Percentiles rank a stretch among this genome's conserved stretches.
Evolutionary conservation across 805 yeast genomes (phyloP).

Genomic region (Candida nitratophila): DNA sequence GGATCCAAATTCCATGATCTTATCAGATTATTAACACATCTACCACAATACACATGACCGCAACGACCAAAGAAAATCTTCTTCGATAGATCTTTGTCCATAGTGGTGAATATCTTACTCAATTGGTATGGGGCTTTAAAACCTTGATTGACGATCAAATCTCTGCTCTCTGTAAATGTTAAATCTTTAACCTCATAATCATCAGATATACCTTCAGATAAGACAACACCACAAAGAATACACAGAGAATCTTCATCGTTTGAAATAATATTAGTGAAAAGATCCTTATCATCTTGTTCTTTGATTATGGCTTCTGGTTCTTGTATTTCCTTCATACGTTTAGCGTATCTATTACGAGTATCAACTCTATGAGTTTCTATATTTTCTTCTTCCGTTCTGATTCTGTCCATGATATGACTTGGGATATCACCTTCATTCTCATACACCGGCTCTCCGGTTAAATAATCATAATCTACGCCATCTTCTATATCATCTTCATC

Average conservation of each 20-base stretch:
- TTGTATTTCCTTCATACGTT: slow-evolving; percentile 10
- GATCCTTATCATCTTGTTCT: slow-evolving; percentile 5
- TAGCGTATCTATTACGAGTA: slow-evolving; percentile 13
- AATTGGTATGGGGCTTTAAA: slow-evolving; percentile 63
- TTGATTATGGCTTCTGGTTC: slow-evolving; percentile 10
- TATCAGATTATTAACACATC: slow-evolving; percentile 67
- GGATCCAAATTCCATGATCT: slow-evolving; percentile 14
- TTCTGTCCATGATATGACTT: slow-evolving; percentile 18
- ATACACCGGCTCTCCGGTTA: neutral
- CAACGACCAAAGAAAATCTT: slow-evolving; percentile 62
- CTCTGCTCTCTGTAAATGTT: slow-evolving; percentile 17
- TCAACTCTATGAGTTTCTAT: slow-evolving; percentile 19
- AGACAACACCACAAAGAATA: slow-evolving; percentile 59
- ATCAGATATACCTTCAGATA: slow-evolving; percentile 69
- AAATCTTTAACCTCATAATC: slow-evolving; percentile 29
- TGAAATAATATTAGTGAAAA: slow-evolving; percentile 22
- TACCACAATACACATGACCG: slow-evolving; percentile 84
- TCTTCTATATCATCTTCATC: neutral
- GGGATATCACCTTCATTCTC: neutral
- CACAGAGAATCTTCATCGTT: slow-evolving; percentile 41
- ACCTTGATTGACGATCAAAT: slow-evolving; percentile 18
- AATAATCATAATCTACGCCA: neutral
- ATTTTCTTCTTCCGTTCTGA: slow-evolving; percentile 20
- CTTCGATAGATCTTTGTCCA: slow-evolving; percentile 55
- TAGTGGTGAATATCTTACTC: slow-evolving; percentile 36